These are phyloP conservation scores for Irineochytrium annulatum DNA, from an alignment of 192 early-diverging fungal species.

Conservation along the genomic window DNA sequence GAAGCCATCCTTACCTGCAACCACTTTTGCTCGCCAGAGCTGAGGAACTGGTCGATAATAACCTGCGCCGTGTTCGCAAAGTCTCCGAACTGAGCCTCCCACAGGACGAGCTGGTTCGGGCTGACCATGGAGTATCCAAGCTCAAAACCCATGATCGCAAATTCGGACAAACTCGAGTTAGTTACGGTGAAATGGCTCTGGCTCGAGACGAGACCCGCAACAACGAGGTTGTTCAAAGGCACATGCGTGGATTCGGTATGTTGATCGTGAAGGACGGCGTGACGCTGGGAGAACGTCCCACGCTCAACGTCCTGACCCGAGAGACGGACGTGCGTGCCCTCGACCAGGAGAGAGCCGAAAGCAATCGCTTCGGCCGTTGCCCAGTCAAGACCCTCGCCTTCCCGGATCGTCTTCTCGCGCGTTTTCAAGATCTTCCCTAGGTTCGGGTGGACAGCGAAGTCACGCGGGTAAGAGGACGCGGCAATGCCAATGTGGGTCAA, in stretches of 20 bases:
- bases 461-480: slow-evolving; percentile 73
- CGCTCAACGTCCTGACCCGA: slow-evolving; percentile 98
- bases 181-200: slow-evolving; percentile 85
- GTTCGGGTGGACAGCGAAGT: slow-evolving; percentile 84
- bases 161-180: slow-evolving; percentile 97
- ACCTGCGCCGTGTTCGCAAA: slow-evolving; percentile 96
- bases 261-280: slow-evolving; percentile 95
- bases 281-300: slow-evolving; percentile 98
- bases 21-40: slow-evolving; percentile 97
- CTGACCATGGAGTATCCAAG: slow-evolving; percentile 93
- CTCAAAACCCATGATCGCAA: slow-evolving; percentile 93
- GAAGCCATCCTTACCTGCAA: slow-evolving; percentile 51
- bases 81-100: slow-evolving; percentile 99
- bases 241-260: slow-evolving; percentile 76
- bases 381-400: slow-evolving; percentile 89
- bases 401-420: slow-evolving; percentile 75
- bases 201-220: slow-evolving; percentile 42
- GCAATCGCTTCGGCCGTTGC: slow-evolving; percentile 92
- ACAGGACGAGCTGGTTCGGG: slow-evolving; percentile 90
- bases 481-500: slow-evolving; percentile 79
- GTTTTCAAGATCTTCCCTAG: slow-evolving; percentile 78
- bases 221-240: slow-evolving; percentile 81
- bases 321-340: slow-evolving; percentile 83
- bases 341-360: slow-evolving; percentile 84
- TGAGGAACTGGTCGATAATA: slow-evolving; percentile 98